A percentile compares a stretch with the other conserved stretches of the same genome.
These are phyloP conservation scores for Chalciporus pseudorubinellus DNA, from an alignment of 768 basidiomycete species.

Conservation along the genomic window DNA sequence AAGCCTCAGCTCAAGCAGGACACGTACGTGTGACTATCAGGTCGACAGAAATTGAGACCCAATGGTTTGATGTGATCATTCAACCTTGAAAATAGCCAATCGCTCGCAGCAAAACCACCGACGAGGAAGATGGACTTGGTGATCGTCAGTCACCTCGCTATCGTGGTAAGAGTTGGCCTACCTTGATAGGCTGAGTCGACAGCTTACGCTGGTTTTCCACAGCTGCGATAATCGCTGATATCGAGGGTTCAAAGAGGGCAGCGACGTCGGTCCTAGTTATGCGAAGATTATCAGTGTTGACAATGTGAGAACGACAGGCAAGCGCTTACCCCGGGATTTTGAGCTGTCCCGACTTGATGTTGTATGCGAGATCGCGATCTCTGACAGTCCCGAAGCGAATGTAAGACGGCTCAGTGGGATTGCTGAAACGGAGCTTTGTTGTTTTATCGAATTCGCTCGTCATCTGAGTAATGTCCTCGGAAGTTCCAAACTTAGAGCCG, in stretches of 20 bases:
- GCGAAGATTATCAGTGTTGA: neutral
- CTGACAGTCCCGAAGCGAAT: conserved; percentile 46
- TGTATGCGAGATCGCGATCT: conserved; percentile 39
- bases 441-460: conserved; percentile 43
- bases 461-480: conserved; percentile 44
- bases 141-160: conserved; percentile 2
- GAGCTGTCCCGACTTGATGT: conserved; percentile 47
- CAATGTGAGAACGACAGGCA: no score
- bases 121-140: conserved; percentile 40
- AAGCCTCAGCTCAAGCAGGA: conserved; percentile 8
- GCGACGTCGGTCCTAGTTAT: conserved; percentile 28
- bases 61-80: conserved; percentile 31
- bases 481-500: conserved; percentile 38
- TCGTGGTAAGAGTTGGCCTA: conserved; percentile 9
- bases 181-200: conserved; percentile 23
- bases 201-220: conserved; percentile 23
- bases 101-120: conserved; percentile 45
- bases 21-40: conserved; percentile 49
- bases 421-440: conserved; percentile 45
- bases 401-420: conserved; percentile 39
- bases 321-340: conserved; percentile 37
- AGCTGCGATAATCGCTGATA: conserved; percentile 18
- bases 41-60: conserved; percentile 44
- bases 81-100: conserved; percentile 40
- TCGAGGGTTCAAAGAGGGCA: conserved; percentile 30